A percentile compares a stretch with the other conserved stretches of the same genome.
Conservation (phyloP, 305 asterid species). For the Stenogyne calaminthoides region DNA sequence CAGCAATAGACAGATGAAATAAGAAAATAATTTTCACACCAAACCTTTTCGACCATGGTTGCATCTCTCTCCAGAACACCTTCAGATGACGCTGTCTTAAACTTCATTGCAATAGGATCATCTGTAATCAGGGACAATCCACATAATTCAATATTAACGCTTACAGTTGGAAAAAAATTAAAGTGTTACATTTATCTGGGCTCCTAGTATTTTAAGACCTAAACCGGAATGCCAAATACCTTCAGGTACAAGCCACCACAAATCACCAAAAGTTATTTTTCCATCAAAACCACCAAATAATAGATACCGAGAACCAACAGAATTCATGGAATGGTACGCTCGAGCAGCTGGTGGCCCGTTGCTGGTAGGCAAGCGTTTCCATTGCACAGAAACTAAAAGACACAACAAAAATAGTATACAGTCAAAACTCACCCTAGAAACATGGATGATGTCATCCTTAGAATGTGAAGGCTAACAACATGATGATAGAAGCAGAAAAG, state of each 20-base stretch:
- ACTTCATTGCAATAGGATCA: conserved; percentile 83
- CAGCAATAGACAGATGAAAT: background rate
- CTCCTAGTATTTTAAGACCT: conserved; percentile 12
- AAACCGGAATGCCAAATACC: conserved; percentile 45
- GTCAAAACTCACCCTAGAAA: conserved; percentile 22
- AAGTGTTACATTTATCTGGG: conserved; percentile 2
- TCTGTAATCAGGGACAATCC: conserved; percentile 50
- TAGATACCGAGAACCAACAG: conserved; percentile 69
- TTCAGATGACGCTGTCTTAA: conserved; percentile 44
- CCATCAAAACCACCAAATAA: conserved; percentile 98
- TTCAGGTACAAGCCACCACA: conserved; percentile 99
- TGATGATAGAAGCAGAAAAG: background rate
- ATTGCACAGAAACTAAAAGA: conserved; percentile 77
- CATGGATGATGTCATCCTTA: conserved; percentile 4
- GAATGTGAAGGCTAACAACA: conserved; percentile 3
- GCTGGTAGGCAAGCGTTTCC: conserved; percentile 82
- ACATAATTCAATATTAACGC: conserved; percentile 10
- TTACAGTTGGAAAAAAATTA: conserved; percentile 6
- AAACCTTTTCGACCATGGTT: conserved; percentile 43
- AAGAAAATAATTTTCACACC: conserved; percentile 10
- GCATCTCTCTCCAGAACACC: conserved; percentile 45
- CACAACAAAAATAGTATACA: conserved; percentile 15
- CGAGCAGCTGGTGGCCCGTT: conserved; percentile 86
- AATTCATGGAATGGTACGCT: conserved; percentile 95
- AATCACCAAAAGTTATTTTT: conserved; percentile 84